Base-by-base conservation (phyloP, 2,329 filamentous ascomycete species). In the Geosmithia putterillii region DNA sequence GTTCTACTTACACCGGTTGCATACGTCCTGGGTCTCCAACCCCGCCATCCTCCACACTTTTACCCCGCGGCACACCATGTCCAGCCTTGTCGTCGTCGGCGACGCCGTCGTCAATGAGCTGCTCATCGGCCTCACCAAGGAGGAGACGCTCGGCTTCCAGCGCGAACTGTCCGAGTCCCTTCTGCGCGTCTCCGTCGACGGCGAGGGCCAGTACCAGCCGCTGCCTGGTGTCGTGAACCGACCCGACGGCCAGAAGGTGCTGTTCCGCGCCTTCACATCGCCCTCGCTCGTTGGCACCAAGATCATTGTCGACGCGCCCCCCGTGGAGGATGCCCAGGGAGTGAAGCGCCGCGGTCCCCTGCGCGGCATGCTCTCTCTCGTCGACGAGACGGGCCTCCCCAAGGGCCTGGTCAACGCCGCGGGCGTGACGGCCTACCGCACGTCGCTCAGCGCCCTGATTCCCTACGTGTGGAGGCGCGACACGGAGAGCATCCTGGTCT, bases 371-470 rank as follows among this genome's bases (percentile, higher is more conserved):
- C 57, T 82, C 15, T 79, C 76, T 0, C 63, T 83, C 1, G 67
- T 81, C 25, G 76, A 81, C 51, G 60, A 62, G 14, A 54, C 62
- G 23, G 78, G 79, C 10, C 62, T 67, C n/a, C 74, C 77, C 0
- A 69, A 74, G 17, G 81, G 74, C 1, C 59, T 83, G 17, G 64
- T 86, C 47, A 83, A 82, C 50, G 80, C 81, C 0, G 75, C 76
- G 45, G 80, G 83, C 50, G 62, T 85, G 17, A 85, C 81, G 0
- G 79, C 79, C 1, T 85, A 84, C 60, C 71, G 81, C 39, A 85
- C 81, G 0, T 76, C 80, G 0, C 63, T 85, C 12, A 74, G 75
- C 0, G 73, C 74, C 12, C 74, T 81, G 45, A 66, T 83, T 50
- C 68, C 82, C 17, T 76, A 76, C 54, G 67, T 74, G 10, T 49